Evolutionary conservation across 106 monocot species (phyloP), one percentile per base, ranked within the genome.

Genomic region (Platanthera zijinensis): DNA sequence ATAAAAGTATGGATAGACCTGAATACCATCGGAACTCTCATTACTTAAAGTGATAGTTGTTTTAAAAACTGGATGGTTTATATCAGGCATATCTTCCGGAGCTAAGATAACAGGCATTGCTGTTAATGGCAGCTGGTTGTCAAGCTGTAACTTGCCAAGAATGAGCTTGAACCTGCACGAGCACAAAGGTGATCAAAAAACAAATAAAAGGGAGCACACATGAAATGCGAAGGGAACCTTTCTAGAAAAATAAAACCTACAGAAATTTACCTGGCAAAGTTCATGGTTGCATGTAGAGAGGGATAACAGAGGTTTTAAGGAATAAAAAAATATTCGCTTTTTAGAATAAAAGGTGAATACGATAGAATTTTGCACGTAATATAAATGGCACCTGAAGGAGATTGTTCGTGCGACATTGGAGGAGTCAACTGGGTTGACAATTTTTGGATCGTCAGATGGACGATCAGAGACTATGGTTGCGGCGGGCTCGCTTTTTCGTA

Each of bases 101-200:
- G 88, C 90, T 75, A 99, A 83, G 28, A 94, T 69, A 81, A 99
- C 90, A 84, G 99, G 94, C 90, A 94, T 92, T 48, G 87, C 52
- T 2, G 99, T 87, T 28, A 94, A 73, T 56, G 99, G 92, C n/a
- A 99, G 82, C 85, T 94, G 92, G 80, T 99, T 99, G 80, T 99
- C 99, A 83, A 99, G 86, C 83, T 99, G 99, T 51, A 99, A 51
- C 57, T 85, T 80, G 61, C 99, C 94, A 76, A 94, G 15, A 64
- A 92, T 88, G 50, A 99, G 83, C 83, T 99, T 99, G 81, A 99
- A 92, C 90, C 99, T 99, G 82, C n/a, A 69, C 18, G 51, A 70
- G 67, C 45, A 30, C 71, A 48, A 59, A 19, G 32, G 13, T 71
- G 21, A 50, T 57, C 4, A 52, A 13, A 64, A 19, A 77, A 61